These are phyloP conservation scores for Arthrocladium fulminans DNA, from an alignment of 2,329 filamentous ascomycete genomes.

Conservation along the genomic window DNA sequence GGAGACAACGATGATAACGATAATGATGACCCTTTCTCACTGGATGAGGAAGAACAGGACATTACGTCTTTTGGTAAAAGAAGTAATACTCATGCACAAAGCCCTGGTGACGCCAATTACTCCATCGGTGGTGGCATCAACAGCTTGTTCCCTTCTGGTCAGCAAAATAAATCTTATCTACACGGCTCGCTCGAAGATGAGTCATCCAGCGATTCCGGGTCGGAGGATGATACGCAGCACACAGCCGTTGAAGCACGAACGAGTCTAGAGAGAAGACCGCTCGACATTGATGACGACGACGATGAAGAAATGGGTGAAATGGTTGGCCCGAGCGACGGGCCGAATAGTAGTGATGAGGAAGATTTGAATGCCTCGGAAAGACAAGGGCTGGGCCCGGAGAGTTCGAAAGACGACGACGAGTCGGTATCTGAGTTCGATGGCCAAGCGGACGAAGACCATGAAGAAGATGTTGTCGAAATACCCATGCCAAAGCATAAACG, in stretches of 20 bases:
- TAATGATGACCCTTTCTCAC: conserved; percentile 22
- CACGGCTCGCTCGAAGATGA: conserved; percentile 20
- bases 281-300: conserved; percentile 52
- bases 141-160: conserved; percentile 19
- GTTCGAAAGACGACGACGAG: conserved; percentile 18
- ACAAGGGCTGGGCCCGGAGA: conserved; percentile 14
- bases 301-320: conserved; percentile 43
- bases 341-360: conserved; percentile 24
- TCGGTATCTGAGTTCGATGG: conserved; percentile 21
- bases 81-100: conserved; percentile 13
- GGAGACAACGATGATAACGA: conserved; percentile 33
- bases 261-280: conserved; percentile 41
- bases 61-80: conserved; percentile 23
- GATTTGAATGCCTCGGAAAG: conserved; percentile 18
- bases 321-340: conserved; percentile 30
- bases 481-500: conserved; percentile 31
- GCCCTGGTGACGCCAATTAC: conserved; percentile 23
- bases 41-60: conserved; percentile 24
- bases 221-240: conserved; percentile 17
- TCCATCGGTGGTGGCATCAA: conserved; percentile 20
- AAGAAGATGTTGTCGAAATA: conserved; percentile 34
- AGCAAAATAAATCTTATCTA: conserved; percentile 19
- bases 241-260: conserved; percentile 27
- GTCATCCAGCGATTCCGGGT: conserved; percentile 20
- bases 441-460: conserved; percentile 21